Conservation (phyloP, 371 early-diverging fungal genomes). For the Catenaria anguillulae region DNA sequence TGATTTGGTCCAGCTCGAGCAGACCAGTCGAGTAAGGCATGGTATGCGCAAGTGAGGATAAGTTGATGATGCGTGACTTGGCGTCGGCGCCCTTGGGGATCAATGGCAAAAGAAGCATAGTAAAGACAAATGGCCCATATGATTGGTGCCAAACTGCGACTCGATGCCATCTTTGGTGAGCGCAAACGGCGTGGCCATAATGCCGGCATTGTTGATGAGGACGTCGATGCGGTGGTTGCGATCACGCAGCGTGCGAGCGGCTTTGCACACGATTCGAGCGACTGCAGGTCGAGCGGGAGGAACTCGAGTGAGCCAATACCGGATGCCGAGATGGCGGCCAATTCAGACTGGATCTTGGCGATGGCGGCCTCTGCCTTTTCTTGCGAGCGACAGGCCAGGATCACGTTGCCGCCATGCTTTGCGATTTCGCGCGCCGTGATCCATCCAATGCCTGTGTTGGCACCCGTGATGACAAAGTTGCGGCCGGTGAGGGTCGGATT, state of each 20-base stretch:
- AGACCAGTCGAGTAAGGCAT: not conserved
- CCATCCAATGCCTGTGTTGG: conserved; percentile 34
- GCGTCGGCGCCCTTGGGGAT: conserved; percentile 7
- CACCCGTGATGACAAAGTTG: conserved; percentile 25
- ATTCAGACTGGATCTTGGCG: conserved; percentile 7
- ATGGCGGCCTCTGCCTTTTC: conserved; percentile 7
- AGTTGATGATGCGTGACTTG: conserved; percentile 10
- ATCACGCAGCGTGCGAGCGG: conserved; percentile 11
- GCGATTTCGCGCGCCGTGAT: conserved; percentile 29
- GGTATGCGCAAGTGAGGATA: conserved; percentile 6
- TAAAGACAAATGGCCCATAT: conserved; percentile 30
- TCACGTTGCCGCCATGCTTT: conserved; percentile 24
- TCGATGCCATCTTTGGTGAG: conserved; percentile 37
- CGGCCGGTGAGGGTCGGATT: conserved; percentile 7
- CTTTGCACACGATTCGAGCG: conserved; percentile 15
- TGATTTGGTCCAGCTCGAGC: not conserved
- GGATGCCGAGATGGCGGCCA: conserved; percentile 11
- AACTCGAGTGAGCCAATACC: conserved; percentile 24
- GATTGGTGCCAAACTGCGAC: conserved; percentile 37
- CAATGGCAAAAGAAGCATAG: conserved; percentile 22
- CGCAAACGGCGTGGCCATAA: conserved; percentile 18
- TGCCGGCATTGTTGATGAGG: conserved; percentile 45
- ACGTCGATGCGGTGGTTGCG: conserved; percentile 16
- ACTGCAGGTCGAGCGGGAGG: conserved; percentile 22
- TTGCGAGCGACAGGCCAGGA: conserved; percentile 23